Base-by-base conservation (phyloP, 2,329 filamentous ascomycete species). In the Paradendryphiella salina region DNA sequence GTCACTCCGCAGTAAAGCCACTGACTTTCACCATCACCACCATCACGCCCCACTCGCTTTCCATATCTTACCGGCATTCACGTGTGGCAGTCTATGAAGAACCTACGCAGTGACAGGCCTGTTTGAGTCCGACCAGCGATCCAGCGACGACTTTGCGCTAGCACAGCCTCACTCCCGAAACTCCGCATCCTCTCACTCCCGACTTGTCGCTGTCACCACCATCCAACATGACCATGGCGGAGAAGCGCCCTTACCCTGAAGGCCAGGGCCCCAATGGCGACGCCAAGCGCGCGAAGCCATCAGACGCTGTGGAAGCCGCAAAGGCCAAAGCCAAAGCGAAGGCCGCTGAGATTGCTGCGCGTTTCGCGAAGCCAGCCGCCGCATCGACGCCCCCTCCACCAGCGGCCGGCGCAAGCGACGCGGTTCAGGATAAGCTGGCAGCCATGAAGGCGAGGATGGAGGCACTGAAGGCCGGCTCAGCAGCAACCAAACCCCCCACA, bases 381-480 rank as follows among this genome's bases (percentile, higher is more conserved):
- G 46, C 57, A 41, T 29, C 60, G 4, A 26, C 56, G 14, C 47
- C 54, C 18, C 45, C 54, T 41, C 41, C 60, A 7, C 42, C 63
- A 7, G 44, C 62, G 11, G 49, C 57, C 18, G 47, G 50, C 32
- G 46, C 56, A 5, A 54, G 40, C 7, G 46, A 41, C 9, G 46
- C 39, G 21, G 56, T 69, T 31, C 64, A 59, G 43, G 66, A 64
- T 18, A 57, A 61, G 34, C 57, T 67, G 35, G 69, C 63, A 13
- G 68, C 66, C 8, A 59, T 71, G 50, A 65, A 59, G 39, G 65
- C 59, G n/a, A 44, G 61, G 26, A 63, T 67, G 45, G 69, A 64
- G 14, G 69, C 68, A n/a, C 56, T 71, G 41, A 66, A 60, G 40
- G 64, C 58, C 4, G 90, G 73, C 80, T 83, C 93, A 59, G 90